These are phyloP conservation scores for Myxozyma vanderwaltii DNA, from an alignment of 805 yeast species.

Conservation along the genomic window DNA sequence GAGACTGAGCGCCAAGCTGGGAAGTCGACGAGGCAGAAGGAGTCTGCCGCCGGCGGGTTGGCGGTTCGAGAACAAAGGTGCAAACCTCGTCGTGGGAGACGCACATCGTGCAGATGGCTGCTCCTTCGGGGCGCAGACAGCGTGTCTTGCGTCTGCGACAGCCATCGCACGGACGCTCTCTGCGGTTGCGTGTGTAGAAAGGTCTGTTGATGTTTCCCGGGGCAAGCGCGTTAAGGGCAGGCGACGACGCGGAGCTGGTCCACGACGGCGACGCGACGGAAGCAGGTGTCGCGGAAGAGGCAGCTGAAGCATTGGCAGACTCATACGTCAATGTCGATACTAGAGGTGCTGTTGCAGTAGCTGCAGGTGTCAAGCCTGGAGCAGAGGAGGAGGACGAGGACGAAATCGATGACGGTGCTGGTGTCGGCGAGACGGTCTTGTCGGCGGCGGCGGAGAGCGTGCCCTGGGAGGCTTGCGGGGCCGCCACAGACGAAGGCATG, in stretches of 20 bases:
- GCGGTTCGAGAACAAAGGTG: constrained; percentile 40
- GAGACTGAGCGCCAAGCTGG: neutral
- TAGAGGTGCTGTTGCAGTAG: neutral
- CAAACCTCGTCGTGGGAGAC: constrained; percentile 41
- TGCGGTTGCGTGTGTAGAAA: constrained; percentile 35
- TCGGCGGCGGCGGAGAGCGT: no score
- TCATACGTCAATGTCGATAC: no score
- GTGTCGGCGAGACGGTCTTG: no score
- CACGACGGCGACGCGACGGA: neutral
- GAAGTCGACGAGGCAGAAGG: neutral
- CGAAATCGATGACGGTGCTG: no score
- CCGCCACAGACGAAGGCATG: no score
- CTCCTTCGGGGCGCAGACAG: constrained; percentile 39
- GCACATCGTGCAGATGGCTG: constrained; percentile 41
- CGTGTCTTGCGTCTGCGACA: constrained; percentile 46
- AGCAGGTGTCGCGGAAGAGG: neutral
- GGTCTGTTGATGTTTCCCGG: constrained; percentile 24
- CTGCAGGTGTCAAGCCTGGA: neutral
- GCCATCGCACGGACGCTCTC: constrained; percentile 45
- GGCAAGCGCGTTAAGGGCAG: neutral
- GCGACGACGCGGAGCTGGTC: neutral
- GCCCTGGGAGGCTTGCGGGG: no score
- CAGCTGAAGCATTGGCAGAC: no score
- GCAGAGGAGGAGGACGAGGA: no score
- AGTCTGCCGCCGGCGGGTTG: constrained; percentile 27